phyloP scores from a whole-genome alignment of 2,329 filamentous ascomycete genomes.

The Metarhizium brunneum region DNA sequence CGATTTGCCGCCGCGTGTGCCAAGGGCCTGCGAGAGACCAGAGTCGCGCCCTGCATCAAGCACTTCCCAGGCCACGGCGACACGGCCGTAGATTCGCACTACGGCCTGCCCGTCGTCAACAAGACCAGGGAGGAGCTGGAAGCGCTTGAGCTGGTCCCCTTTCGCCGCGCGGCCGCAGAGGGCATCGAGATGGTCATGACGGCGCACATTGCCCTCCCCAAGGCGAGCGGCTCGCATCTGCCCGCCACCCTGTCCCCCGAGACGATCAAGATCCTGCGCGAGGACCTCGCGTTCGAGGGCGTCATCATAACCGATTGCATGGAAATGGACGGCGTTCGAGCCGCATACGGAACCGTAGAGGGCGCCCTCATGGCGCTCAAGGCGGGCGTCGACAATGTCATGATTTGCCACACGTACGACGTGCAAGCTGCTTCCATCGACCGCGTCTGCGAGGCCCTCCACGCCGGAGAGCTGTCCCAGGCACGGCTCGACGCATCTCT shows the following conservation, averaged over 20 bases:
- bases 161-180: slow-evolving; percentile 10
- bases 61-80: slow-evolving; percentile 19
- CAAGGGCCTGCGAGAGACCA: slow-evolving; percentile 10
- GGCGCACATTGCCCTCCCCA: slow-evolving; percentile 16
- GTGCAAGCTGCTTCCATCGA: slow-evolving; percentile 16
- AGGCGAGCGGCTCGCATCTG: slow-evolving; percentile 10
- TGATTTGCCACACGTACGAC: slow-evolving; percentile 18
- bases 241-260: slow-evolving; percentile 16
- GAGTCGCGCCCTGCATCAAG: slow-evolving; percentile 16
- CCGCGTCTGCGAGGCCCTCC: slow-evolving; percentile 13
- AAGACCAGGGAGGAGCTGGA: slow-evolving; percentile 14
- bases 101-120: slow-evolving; percentile 15
- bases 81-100: slow-evolving; percentile 17
- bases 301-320: slow-evolving; percentile 18
- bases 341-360: slow-evolving; percentile 15
- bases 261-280: slow-evolving; percentile 12
- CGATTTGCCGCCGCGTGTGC: slow-evolving; percentile 13
- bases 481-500: slow-evolving; percentile 12
- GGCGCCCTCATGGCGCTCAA: slow-evolving; percentile 15
- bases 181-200: slow-evolving; percentile 20
- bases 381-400: slow-evolving; percentile 17
- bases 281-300: slow-evolving; percentile 13
- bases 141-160: slow-evolving; percentile 14
- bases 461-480: slow-evolving; percentile 8
- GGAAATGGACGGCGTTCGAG: slow-evolving; percentile 17